A percentile compares a stretch with the other conserved stretches of the same genome.
Evolutionary conservation across 352 stramenopile genomes (phyloP).

Genomic region (Albugo candida): DNA sequence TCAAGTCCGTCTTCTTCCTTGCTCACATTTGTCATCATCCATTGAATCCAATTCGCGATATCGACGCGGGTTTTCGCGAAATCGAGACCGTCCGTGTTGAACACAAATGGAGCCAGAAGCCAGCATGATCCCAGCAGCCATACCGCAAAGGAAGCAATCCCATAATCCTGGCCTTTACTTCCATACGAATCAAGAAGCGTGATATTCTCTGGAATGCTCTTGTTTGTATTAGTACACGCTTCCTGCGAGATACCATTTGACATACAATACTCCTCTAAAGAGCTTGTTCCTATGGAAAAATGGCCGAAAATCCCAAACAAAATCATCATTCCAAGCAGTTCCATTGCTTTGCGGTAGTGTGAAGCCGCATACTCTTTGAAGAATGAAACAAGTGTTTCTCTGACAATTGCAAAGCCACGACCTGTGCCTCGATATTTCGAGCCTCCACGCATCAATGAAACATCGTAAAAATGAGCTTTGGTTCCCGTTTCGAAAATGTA

Average conservation of each 20-base stretch:
- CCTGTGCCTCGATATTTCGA: conserved; percentile 74
- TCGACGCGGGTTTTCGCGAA: conserved; percentile 73
- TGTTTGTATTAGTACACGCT: conserved; percentile 6
- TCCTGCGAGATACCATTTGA: too few species aligned
- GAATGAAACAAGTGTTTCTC: conserved; percentile 70
- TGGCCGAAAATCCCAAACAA: conserved; percentile 63
- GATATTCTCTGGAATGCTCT: conserved; percentile 43
- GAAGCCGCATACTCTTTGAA: conserved; percentile 74
- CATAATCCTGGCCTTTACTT: conserved; percentile 74
- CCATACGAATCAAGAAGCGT: conserved; percentile 54
- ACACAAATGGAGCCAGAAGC: conserved; percentile 70
- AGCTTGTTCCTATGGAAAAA: conserved; percentile 48
- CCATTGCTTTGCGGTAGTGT: conserved; percentile 64
- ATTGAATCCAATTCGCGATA: conserved; percentile 59
- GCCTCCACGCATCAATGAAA: conserved; percentile 69
- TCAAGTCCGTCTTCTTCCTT: conserved; percentile 8
- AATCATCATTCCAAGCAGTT: conserved; percentile 65
- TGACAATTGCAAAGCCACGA: conserved; percentile 68
- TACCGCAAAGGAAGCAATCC: conserved; percentile 73
- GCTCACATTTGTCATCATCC: conserved; percentile 51
- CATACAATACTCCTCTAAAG: conserved; percentile 29
- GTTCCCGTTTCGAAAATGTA: conserved; percentile 79
- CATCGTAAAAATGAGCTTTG: conserved; percentile 72
- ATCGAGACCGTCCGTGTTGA: conserved; percentile 75
- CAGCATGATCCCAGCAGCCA: conserved; percentile 66